Conservation (phyloP, 768 basidiomycete genomes). For the Harrya chromipes region DNA sequence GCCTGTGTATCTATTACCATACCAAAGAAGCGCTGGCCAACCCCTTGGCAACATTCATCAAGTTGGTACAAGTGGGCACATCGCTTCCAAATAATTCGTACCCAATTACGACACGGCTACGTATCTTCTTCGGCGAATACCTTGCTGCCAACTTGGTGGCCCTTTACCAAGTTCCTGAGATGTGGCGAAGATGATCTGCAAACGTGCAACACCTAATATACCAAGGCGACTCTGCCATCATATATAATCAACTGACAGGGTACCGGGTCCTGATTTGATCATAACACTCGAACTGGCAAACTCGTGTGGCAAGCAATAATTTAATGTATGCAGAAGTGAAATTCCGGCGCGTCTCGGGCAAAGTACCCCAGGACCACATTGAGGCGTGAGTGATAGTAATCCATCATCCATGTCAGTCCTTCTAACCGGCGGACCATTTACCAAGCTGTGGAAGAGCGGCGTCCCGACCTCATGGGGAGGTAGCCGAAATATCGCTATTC, state of each 20-base stretch:
- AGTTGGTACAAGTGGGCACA: slow-evolving; percentile 11
- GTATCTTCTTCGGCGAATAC: neutral
- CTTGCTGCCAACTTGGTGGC: too few species aligned
- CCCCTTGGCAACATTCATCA: slow-evolving; percentile 1
- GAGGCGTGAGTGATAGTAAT: slow-evolving; percentile 1
- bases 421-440: slow-evolving; percentile 11
- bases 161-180: slow-evolving; percentile 2
- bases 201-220: neutral
- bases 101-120: too few species aligned
- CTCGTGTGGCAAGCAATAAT: slow-evolving; percentile 9
- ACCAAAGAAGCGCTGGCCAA: slow-evolving; percentile 3
- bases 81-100: neutral
- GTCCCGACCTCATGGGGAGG: neutral
- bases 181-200: slow-evolving; percentile 1
- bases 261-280: too few species aligned
- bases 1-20: too few species aligned
- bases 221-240: neutral
- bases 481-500: neutral
- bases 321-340: neutral
- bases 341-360: neutral
- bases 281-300: neutral
- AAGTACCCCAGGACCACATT: slow-evolving; percentile 6
- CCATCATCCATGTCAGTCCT: slow-evolving; percentile 13
- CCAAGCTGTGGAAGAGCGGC: slow-evolving; percentile 23
- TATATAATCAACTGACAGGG: too few species aligned